A percentile compares a stretch with the other conserved stretches of the same genome.
These are phyloP conservation scores for Persicaria maculosa DNA, from an alignment of 148 eudicot species.

Conservation along the genomic window DNA sequence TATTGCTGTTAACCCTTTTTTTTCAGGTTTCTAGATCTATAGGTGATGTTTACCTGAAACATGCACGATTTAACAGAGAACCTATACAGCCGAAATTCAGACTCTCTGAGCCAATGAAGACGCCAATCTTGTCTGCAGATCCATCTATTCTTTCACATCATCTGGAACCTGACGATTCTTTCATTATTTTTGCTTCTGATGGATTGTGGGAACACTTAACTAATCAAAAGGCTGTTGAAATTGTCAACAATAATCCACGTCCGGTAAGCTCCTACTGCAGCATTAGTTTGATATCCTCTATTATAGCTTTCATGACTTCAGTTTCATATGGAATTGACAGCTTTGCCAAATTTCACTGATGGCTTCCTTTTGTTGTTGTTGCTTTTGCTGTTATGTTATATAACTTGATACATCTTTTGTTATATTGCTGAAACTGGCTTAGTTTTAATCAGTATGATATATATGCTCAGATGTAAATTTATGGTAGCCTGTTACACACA, in stretches of 20 bases:
- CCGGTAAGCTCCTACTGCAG: slow-evolving; percentile 38
- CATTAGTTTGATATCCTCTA: not conserved
- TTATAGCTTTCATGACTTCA: not conserved
- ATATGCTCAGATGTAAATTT: not conserved
- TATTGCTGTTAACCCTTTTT: not conserved
- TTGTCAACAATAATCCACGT: slow-evolving; percentile 60
- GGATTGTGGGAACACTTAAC: slow-evolving; percentile 79
- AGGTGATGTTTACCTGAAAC: slow-evolving; percentile 65
- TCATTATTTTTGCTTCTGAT: slow-evolving; percentile 75
- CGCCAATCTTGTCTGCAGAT: slow-evolving; percentile 51
- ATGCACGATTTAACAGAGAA: slow-evolving; percentile 53
- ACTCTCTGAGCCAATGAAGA: slow-evolving; percentile 50
- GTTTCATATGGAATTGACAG: not conserved
- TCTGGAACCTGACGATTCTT: slow-evolving; percentile 48
- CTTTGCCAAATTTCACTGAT: not conserved
- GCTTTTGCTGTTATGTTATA: not conserved
- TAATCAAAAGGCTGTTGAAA: slow-evolving; percentile 75
- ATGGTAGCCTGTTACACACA: too few relatives aligned
- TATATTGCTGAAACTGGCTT: not conserved
- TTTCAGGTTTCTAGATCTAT: slow-evolving; percentile 65
- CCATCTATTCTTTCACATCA: slow-evolving; percentile 56
- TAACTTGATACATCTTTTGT: not conserved
- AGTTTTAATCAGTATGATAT: not conserved
- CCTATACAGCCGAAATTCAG: slow-evolving; percentile 55
- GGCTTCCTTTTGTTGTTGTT: not conserved